Conservation (phyloP, 306 rosid species). For the Prunus dulcis region DNA sequence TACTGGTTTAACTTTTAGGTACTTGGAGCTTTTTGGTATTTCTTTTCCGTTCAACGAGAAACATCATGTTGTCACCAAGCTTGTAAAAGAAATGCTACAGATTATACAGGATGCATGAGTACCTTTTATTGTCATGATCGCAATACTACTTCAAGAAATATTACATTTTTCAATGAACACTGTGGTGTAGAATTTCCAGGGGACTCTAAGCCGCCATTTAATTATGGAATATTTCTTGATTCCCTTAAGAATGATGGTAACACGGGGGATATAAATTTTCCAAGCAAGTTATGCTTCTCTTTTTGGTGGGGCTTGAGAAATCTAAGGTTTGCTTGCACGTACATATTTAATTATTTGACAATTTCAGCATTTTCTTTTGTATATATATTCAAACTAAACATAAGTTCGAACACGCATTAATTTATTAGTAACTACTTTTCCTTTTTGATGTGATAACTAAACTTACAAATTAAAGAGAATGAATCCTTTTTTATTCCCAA, state of each 20-base stretch:
- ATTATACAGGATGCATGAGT: not conserved
- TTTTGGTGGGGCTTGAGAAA: conserved; percentile 39
- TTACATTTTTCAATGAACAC: not conserved
- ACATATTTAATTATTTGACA: too few relatives aligned
- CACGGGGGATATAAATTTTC: conserved; percentile 11
- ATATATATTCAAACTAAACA: too few relatives aligned
- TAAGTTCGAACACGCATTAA: too few relatives aligned
- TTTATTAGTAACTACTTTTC: too few relatives aligned
- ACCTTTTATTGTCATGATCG: not conserved
- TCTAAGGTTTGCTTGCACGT: conserved; percentile 27
- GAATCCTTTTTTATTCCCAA: too few relatives aligned
- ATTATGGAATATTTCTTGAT: conserved; percentile 32
- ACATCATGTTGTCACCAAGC: conserved; percentile 23
- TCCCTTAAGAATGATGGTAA: conserved; percentile 26
- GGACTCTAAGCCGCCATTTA: not conserved
- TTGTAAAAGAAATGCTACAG: not conserved
- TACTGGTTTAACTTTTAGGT: not conserved
- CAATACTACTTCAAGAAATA: not conserved
- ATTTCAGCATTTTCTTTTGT: too few relatives aligned
- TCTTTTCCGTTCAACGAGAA: conserved; percentile 19
- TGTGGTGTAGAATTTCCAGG: not conserved
- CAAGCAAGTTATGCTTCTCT: conserved; percentile 16
- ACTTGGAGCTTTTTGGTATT: conserved; percentile 26
- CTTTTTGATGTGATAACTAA: too few relatives aligned
- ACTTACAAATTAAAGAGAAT: too few relatives aligned